Base-by-base conservation (phyloP, 305 asterid genomes). In the Fraxinus latifolia region DNA sequence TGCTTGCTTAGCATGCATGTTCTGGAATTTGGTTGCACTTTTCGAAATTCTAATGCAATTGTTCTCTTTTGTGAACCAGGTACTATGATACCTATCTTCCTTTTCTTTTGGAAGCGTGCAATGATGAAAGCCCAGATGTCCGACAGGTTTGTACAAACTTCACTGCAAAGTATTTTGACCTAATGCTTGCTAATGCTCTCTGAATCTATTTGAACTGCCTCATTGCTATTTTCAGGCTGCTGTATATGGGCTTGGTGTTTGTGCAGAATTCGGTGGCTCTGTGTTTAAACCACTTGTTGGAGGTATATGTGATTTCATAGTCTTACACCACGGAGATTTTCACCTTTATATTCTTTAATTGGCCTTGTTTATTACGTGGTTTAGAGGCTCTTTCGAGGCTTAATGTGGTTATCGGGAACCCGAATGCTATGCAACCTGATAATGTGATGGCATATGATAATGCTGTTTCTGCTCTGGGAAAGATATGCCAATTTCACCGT, bases 41-140 rank as follows among this genome's bases (percentile, higher is more conserved):
- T 23, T 4, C 60, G 77, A 21, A 68, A 50, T 67, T 79, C 83
- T 77, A 44, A 79, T 70, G 17, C n/a, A 42, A 7, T 33, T 84
- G 3, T 42, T 47, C 62, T 58, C 53, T 58, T 86, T 83, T 87
- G 84, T 37, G 71, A 71, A 85, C 80, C 89, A 95, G 99, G 93
- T 95, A 95, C 81, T 95, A 95, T 83, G 97, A 93, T 78, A 89
- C 95, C 9, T 85, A 93, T 90, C 97, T 95, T 80, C 98, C 99
- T 68, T 95, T 95, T 87, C 97, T 95, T 82, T 87, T 95, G 92
- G 97, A 95, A 87, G 99, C 99, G 60, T 95, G 97, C 90, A 95
- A 90, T 88, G 99, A 95, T 78, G 99, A 93, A 72, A 94, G 87
- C 79, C 84, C 98, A 11, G 98, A 95, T 88, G 96, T 95, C 85